A percentile compares a stretch with the other conserved stretches of the same genome.
Evolutionary conservation across 2,329 filamentous ascomycete species (phyloP).

Genomic region (Alternaria atra): DNA sequence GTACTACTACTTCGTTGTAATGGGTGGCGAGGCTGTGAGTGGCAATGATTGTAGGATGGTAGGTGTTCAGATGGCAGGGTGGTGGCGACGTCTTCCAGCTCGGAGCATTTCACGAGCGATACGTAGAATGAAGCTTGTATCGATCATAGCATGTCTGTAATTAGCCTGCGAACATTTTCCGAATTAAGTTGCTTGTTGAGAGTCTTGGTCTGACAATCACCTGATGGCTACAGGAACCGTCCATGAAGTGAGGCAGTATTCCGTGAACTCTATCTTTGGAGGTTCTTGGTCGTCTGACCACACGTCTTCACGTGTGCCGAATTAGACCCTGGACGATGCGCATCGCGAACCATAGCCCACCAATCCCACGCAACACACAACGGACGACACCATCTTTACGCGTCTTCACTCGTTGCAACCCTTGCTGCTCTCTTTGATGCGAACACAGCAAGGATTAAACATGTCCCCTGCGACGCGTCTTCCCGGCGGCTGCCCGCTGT

Average conservation of each 20-base stretch:
- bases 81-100: background rate
- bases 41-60: background rate
- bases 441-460: conserved; percentile 5
- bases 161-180: background rate
- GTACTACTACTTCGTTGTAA: conserved; percentile 12
- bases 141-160: background rate
- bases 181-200: background rate
- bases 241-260: background rate
- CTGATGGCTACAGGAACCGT: no score
- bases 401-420: conserved; percentile 1
- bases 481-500: conserved; percentile 14
- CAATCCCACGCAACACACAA: background rate
- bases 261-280: no score
- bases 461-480: conserved; percentile 12
- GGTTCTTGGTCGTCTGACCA: conserved; percentile 6
- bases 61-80: background rate
- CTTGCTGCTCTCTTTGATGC: background rate
- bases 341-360: background rate
- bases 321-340: background rate
- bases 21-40: background rate
- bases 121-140: background rate
- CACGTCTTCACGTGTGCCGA: conserved; percentile 12
- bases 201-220: background rate
- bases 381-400: conserved; percentile 3
- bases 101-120: background rate